Conservation (phyloP, 2,329 filamentous ascomycete species). For the Epichloe sylvatica region DNA sequence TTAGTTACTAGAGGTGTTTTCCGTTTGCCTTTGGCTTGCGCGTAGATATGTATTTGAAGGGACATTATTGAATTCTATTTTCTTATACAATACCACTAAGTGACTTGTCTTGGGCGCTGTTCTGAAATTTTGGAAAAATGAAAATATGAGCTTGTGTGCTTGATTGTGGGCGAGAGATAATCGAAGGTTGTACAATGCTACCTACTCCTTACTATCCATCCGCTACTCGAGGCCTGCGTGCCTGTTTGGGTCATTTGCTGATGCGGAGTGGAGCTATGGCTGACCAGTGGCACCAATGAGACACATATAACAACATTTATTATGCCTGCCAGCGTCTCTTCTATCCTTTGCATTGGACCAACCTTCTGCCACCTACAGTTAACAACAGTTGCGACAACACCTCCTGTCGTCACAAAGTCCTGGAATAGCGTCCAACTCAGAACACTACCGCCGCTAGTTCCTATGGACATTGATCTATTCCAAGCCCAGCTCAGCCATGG, state of each 20-base stretch:
- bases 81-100: no score
- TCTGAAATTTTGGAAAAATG: no score
- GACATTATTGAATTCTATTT: background rate
- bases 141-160: no score
- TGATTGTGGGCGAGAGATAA: no score
- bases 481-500: slow-evolving; percentile 36
- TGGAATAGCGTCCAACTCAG: background rate
- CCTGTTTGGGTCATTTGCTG: no score
- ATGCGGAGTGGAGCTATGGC: no score
- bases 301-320: background rate
- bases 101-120: no score
- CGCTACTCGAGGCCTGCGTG: no score
- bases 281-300: no score
- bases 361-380: background rate
- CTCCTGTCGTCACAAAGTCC: background rate
- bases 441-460: background rate
- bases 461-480: slow-evolving; percentile 51
- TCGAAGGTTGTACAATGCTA: no score
- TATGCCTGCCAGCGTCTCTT: background rate
- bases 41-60: background rate
- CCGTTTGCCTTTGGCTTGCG: background rate
- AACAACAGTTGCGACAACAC: background rate
- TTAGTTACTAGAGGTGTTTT: background rate
- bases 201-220: no score
- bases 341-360: background rate